Conservation (phyloP, 305 asterid species). For the Caryopteris hybrid region DNA sequence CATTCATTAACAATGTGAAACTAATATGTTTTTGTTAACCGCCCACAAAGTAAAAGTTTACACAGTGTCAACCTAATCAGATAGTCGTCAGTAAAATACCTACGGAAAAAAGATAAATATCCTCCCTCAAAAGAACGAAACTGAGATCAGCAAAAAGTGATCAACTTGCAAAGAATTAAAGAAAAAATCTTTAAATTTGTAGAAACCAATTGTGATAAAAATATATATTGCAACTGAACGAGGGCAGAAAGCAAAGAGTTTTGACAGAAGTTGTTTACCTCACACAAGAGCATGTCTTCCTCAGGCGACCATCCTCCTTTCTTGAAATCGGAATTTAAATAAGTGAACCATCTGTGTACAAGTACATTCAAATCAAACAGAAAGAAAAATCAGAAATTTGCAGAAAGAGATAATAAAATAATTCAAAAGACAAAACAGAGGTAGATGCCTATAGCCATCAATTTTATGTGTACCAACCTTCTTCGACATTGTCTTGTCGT, state of each 20-base stretch:
- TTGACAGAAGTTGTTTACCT: conserved; percentile 43
- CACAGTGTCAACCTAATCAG: neutral
- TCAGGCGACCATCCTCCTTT: conserved; percentile 99
- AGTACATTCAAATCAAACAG: conserved; percentile 27
- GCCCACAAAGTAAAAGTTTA: neutral
- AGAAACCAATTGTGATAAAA: neutral
- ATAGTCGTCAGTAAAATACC: conserved; percentile 5
- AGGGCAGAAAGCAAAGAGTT: neutral
- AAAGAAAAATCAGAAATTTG: neutral
- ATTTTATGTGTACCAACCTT: conserved; percentile 56
- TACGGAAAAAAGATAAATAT: neutral
- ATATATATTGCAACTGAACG: neutral
- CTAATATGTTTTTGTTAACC: neutral
- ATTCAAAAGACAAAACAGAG: conserved; percentile 13
- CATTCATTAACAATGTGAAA: neutral
- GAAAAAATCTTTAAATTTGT: neutral
- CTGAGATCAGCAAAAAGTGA: neutral
- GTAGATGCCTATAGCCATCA: conserved; percentile 17
- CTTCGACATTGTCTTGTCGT: conserved; percentile 99
- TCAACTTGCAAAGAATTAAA: neutral
- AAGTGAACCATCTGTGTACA: conserved; percentile 87
- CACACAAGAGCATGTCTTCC: conserved; percentile 95
- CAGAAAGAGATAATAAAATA: neutral
- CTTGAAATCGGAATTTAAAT: conserved; percentile 99
- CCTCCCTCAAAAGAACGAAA: neutral